Percentiles rank a stretch among this genome's conserved stretches.
phyloP scores from a whole-genome alignment of 1,139 yeast genomes.

The Pichia cactophila region DNA sequence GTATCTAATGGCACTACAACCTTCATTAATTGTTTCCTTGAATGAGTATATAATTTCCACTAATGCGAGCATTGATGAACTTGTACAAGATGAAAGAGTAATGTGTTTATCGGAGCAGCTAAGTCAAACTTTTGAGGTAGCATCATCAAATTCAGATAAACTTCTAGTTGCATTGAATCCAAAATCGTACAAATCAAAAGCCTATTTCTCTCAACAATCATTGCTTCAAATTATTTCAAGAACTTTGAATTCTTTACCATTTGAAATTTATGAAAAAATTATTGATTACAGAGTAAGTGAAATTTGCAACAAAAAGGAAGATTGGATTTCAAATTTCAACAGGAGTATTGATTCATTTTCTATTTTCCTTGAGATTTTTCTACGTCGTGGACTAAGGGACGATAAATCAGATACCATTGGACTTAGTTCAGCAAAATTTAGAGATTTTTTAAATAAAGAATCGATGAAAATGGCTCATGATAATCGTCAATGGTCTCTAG shows the following conservation, averaged over 20 bases:
- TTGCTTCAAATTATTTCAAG: slow-evolving; percentile 7
- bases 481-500: slow-evolving; percentile 6
- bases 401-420: not conserved
- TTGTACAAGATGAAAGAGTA: not conserved
- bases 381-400: slow-evolving; percentile 8
- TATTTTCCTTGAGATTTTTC: slow-evolving; percentile 14
- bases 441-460: slow-evolving; percentile 2
- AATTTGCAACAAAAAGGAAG: slow-evolving; percentile 8
- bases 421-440: slow-evolving; percentile 1
- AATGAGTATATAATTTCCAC: not conserved
- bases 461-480: slow-evolving; percentile 2
- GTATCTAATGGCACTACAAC: slow-evolving; percentile 2
- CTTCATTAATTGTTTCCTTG: not conserved
- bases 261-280: not conserved
- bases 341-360: slow-evolving; percentile 9
- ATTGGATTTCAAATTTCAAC: slow-evolving; percentile 13
- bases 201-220: slow-evolving; percentile 10
- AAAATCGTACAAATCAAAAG: slow-evolving; percentile 11
- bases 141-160: slow-evolving; percentile 8
- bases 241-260: slow-evolving; percentile 5
- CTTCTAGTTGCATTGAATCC: slow-evolving; percentile 10
- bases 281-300: slow-evolving; percentile 5
- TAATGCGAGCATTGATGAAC: not conserved
- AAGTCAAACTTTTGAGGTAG: slow-evolving; percentile 9
- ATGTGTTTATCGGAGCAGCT: slow-evolving; percentile 51